These are phyloP conservation scores for Tolypocladium tundrense DNA, from an alignment of 2,329 filamentous ascomycete genomes.

Conservation along the genomic window DNA sequence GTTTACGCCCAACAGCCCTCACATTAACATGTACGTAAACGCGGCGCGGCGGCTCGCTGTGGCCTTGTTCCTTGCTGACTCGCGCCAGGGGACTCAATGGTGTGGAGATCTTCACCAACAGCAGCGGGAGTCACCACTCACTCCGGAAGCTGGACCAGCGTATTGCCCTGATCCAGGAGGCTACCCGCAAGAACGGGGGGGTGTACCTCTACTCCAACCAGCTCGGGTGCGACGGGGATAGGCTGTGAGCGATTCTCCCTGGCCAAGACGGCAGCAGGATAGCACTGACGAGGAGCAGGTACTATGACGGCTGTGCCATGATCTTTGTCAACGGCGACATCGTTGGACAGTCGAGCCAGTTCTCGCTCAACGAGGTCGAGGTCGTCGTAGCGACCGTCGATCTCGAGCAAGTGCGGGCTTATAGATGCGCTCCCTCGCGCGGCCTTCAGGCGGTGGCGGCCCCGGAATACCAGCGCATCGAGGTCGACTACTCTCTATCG, in stretches of 20 bases:
- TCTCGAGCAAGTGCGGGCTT: not conserved
- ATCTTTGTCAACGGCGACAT: not conserved
- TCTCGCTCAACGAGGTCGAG: not conserved
- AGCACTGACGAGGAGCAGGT: not conserved
- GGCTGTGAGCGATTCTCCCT: not conserved
- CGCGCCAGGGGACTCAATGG: not conserved
- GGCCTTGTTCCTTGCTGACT: too few relatives aligned
- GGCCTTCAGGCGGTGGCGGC: not conserved
- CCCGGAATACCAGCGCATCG: not conserved
- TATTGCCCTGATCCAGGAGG: not conserved
- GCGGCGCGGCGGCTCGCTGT: too few relatives aligned
- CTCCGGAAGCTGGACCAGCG: not conserved
- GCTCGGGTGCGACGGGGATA: not conserved
- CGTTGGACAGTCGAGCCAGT: not conserved
- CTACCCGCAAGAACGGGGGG: not conserved
- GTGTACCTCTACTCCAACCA: not conserved
- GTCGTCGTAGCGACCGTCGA: not conserved
- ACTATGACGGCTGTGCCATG: not conserved
- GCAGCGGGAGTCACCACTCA: not conserved
- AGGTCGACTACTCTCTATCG: not conserved
- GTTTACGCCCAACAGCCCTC: not conserved
- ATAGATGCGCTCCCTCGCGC: not conserved
- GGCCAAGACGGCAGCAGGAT: not conserved
- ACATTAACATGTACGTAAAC: not conserved
- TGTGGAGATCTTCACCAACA: not conserved